Conservation (phyloP, 495 filamentous ascomycete genomes). For the Aspergillus taichungensis region DNA sequence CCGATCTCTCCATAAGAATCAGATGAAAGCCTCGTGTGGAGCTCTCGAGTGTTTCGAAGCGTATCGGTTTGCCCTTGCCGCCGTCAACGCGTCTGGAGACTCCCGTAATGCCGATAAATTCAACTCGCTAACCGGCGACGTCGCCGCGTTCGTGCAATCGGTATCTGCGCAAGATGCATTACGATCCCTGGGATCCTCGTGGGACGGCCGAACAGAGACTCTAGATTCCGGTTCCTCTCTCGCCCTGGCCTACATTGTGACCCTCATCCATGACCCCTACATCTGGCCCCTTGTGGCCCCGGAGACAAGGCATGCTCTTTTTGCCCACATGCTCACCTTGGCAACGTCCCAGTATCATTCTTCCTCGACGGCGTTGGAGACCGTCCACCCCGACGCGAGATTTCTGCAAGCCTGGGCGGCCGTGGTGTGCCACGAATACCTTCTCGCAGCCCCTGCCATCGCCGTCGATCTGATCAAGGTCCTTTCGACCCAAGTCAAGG, state of each 20-base stretch:
- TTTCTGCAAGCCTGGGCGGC: conserved; percentile 37
- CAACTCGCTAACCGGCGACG: conserved; percentile 16
- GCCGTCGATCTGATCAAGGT: conserved; percentile 26
- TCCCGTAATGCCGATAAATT: conserved; percentile 16
- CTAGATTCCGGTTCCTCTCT: conserved; percentile 23
- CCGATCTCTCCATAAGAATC: conserved; percentile 23
- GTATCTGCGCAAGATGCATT: conserved; percentile 20
- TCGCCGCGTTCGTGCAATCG: conserved; percentile 21
- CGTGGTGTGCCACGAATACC: conserved; percentile 37
- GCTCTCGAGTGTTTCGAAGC: conserved; percentile 34
- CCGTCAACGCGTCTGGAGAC: conserved; percentile 13
- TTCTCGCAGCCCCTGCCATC: conserved; percentile 28
- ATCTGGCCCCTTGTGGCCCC: conserved; percentile 23
- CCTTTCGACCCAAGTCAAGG: conserved; percentile 26
- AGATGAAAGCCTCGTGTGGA: conserved; percentile 16
- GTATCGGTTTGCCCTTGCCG: conserved; percentile 28
- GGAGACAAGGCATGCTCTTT: conserved; percentile 22
- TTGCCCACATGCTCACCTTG: conserved; percentile 27
- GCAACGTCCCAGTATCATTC: conserved; percentile 27
- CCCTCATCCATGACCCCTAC: conserved; percentile 23
- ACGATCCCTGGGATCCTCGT: conserved; percentile 24
- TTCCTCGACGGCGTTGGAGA: conserved; percentile 22
- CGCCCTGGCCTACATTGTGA: conserved; percentile 28
- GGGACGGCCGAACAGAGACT: conserved; percentile 32
- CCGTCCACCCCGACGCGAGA: conserved; percentile 17